Evolutionary conservation across 2,329 filamentous ascomycete species (phyloP).

Genomic region (Ophiocordyceps camponoti-rufipedis): DNA sequence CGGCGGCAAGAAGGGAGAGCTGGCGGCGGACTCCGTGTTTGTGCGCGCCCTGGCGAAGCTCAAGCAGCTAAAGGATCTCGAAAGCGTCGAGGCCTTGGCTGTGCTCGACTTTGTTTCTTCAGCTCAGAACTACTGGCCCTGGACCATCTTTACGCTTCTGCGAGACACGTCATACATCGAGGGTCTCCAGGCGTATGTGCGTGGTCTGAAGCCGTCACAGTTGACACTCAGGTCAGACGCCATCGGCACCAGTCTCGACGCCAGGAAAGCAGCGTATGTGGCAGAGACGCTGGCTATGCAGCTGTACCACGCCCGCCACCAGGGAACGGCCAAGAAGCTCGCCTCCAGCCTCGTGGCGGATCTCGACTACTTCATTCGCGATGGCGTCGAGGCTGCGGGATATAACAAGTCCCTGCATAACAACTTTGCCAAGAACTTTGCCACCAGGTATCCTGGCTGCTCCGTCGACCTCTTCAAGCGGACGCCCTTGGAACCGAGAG

Average conservation of each 20-base stretch:
- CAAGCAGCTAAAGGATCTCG: constrained; percentile 42
- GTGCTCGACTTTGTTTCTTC: constrained; percentile 76
- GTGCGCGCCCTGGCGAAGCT: constrained; percentile 55
- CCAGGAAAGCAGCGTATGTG: constrained; percentile 60
- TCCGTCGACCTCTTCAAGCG: constrained; percentile 66
- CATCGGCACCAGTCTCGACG: constrained; percentile 39
- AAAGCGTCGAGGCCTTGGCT: constrained; percentile 48
- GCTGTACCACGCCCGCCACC: constrained; percentile 68
- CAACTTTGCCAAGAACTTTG: constrained; percentile 74
- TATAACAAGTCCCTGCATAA: constrained; percentile 80
- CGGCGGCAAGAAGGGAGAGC: constrained; percentile 29
- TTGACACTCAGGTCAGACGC: constrained; percentile 35
- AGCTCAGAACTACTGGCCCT: constrained; percentile 89
- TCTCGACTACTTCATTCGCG: constrained; percentile 61
- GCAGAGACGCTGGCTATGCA: constrained; percentile 85
- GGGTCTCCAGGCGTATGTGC: constrained; percentile 53
- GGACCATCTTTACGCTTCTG: constrained; percentile 69
- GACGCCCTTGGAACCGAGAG: constrained; percentile 43
- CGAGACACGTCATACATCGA: constrained; percentile 57
- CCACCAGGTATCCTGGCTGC: constrained; percentile 55
- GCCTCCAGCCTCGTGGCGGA: constrained; percentile 56
- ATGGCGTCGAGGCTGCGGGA: constrained; percentile 58
- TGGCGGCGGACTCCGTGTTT: constrained; percentile 46
- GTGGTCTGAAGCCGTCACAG: constrained; percentile 32
- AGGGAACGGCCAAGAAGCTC: constrained; percentile 44